A percentile compares a stretch with the other conserved stretches of the same genome.
Evolutionary conservation across 345 rosid genomes (phyloP).

Genomic region (Physaria fendleri): DNA sequence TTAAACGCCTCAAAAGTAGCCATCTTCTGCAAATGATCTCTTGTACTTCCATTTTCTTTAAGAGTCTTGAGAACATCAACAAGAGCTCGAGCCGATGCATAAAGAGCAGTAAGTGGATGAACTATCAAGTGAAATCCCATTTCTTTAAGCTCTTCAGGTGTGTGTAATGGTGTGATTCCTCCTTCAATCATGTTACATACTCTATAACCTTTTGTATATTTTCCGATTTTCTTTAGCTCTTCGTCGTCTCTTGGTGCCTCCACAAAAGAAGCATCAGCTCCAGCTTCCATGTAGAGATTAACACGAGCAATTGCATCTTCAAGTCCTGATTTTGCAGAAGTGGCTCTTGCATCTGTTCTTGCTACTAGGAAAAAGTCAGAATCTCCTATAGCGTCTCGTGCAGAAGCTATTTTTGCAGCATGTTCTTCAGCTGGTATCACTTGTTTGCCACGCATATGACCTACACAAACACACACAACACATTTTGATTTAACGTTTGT

Average conservation of each 20-base stretch:
- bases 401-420: slow-evolving; percentile 46
- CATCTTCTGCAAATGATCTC: slow-evolving; percentile 38
- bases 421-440: slow-evolving; percentile 46
- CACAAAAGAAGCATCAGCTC: slow-evolving; percentile 50
- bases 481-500: no score
- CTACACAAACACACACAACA: not conserved
- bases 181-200: slow-evolving; percentile 52
- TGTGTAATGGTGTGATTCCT: slow-evolving; percentile 42
- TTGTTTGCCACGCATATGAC: slow-evolving; percentile 46
- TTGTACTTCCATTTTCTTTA: slow-evolving; percentile 36
- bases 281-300: slow-evolving; percentile 35
- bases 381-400: slow-evolving; percentile 44
- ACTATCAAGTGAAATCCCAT: slow-evolving; percentile 43
- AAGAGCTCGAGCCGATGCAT: slow-evolving; percentile 39
- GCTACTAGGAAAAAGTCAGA: slow-evolving; percentile 47
- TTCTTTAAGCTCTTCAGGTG: slow-evolving; percentile 43
- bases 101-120: slow-evolving; percentile 29
- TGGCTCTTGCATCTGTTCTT: slow-evolving; percentile 41
- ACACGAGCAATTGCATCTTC: slow-evolving; percentile 33
- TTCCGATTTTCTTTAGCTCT: slow-evolving; percentile 40
- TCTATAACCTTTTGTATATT: slow-evolving; percentile 35
- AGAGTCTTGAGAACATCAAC: slow-evolving; percentile 40
- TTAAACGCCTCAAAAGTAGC: slow-evolving; percentile 43
- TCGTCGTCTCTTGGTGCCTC: slow-evolving; percentile 47
- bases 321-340: slow-evolving; percentile 38